phyloP scores from a whole-genome alignment of 805 yeast genomes.

The Ogataea ramenticola region DNA sequence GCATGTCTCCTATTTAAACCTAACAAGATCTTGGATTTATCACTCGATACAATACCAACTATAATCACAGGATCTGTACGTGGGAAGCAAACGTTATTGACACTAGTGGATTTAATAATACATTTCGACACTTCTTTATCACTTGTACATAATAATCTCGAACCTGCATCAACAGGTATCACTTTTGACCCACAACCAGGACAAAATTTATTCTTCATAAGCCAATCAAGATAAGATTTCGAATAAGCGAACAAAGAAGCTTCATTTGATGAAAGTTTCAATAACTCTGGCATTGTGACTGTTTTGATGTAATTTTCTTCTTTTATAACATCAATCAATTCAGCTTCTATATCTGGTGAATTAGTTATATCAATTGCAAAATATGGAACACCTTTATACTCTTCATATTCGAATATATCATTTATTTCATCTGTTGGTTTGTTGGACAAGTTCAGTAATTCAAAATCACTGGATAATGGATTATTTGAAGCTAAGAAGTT shows the following conservation, averaged over 20 bases:
- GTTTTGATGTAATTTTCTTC: slow-evolving; percentile 1
- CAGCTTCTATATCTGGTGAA: slow-evolving; percentile 6
- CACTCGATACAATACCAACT: slow-evolving; percentile 63
- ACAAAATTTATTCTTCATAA: slow-evolving; percentile 63
- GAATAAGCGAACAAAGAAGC: slow-evolving; percentile 76
- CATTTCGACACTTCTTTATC: slow-evolving; percentile 27
- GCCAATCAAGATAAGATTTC: slow-evolving; percentile 82
- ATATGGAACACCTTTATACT: slow-evolving; percentile 55
- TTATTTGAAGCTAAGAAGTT: slow-evolving; percentile 13
- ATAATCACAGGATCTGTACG: slow-evolving; percentile 88
- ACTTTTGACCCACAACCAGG: slow-evolving; percentile 77
- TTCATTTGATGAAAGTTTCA: slow-evolving; percentile 29
- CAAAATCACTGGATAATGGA: slow-evolving; percentile 9
- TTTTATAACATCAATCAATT: background rate
- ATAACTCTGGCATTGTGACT: slow-evolving; percentile 12
- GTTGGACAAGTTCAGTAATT: background rate
- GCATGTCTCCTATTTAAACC: slow-evolving; percentile 65
- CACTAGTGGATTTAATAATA: slow-evolving; percentile 34
- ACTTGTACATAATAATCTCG: slow-evolving; percentile 45
- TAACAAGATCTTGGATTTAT: slow-evolving; percentile 55
- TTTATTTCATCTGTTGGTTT: background rate
- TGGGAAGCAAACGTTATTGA: slow-evolving; percentile 82
- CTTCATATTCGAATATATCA: slow-evolving; percentile 17
- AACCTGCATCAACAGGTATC: slow-evolving; percentile 61
- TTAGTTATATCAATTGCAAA: slow-evolving; percentile 53